phyloP scores from a whole-genome alignment of 73 alveolate species.

The Tetrahymena elliotti region DNA sequence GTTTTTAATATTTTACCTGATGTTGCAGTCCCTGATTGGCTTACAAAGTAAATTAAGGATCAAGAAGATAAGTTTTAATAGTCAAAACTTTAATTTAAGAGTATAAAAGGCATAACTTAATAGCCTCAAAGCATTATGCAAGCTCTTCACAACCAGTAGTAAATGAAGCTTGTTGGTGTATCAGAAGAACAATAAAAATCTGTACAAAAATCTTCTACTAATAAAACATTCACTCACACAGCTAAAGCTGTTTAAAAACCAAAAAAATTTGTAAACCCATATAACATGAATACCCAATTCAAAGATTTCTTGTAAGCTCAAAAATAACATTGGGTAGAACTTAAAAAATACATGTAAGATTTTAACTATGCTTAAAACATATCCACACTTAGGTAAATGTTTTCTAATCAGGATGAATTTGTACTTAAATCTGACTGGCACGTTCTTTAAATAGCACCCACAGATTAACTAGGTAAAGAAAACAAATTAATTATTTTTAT shows the following conservation, averaged over 20 bases:
- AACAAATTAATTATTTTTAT: not conserved
- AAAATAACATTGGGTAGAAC: constrained; percentile 9
- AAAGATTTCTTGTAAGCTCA: not conserved
- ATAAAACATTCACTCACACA: not conserved
- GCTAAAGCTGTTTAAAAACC: not conserved
- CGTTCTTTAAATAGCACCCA: not conserved
- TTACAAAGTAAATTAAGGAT: constrained; percentile 40
- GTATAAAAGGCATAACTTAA: not conserved
- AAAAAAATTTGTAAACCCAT: not conserved
- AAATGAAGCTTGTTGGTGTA: not conserved
- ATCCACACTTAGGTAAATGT: constrained; percentile 2
- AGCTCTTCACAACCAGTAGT: not conserved
- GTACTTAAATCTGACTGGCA: constrained; percentile 17
- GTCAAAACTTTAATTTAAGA: not conserved
- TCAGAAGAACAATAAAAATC: not conserved
- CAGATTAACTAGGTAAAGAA: not conserved
- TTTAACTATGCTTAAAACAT: not conserved
- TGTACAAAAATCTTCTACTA: not conserved
- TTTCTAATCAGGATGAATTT: not conserved
- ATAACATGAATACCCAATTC: constrained; percentile 32
- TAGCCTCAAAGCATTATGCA: not conserved
- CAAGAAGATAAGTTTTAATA: constrained; percentile 8
- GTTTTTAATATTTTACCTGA: constrained; percentile 72
- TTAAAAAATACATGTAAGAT: not conserved
- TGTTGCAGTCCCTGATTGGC: constrained; percentile 81